These are phyloP conservation scores for Ceriops decandra DNA, from an alignment of 345 rosid genomes.

Conservation along the genomic window DNA sequence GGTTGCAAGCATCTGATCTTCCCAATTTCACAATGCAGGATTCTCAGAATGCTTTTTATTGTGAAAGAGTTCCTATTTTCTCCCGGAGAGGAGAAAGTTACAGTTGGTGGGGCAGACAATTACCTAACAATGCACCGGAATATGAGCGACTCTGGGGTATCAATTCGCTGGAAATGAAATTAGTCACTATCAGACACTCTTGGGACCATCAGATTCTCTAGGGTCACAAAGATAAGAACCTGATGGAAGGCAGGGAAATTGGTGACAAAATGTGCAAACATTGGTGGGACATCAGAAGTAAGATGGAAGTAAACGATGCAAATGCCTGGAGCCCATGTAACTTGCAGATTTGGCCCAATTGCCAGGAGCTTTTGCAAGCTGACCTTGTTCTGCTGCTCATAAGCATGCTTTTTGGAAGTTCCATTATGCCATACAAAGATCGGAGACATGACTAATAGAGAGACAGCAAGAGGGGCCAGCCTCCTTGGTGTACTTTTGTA, in stretches of 20 bases:
- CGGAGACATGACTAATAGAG: conserved; percentile 15
- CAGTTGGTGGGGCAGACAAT: background rate
- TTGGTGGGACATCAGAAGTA: conserved; percentile 32
- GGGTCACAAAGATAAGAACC: conserved; percentile 28
- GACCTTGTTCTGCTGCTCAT: conserved; percentile 28
- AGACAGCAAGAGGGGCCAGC: conserved; percentile 28
- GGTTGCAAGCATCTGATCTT: too few species aligned
- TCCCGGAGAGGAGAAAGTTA: background rate
- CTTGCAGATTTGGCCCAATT: conserved; percentile 28
- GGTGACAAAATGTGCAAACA: conserved; percentile 33
- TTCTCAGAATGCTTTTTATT: background rate
- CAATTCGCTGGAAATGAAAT: conserved; percentile 21
- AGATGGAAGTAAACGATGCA: conserved; percentile 30
- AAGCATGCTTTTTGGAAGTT: conserved; percentile 22
- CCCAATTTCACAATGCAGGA: too few species aligned
- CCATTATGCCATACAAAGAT: conserved; percentile 40
- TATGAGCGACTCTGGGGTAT: conserved; percentile 21
- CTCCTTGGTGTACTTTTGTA: conserved; percentile 24
- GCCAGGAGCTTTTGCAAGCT: conserved; percentile 21
- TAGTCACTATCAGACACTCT: conserved; percentile 22
- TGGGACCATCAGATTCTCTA: conserved; percentile 31
- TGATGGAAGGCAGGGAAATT: conserved; percentile 35
- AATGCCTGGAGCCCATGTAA: conserved; percentile 32
- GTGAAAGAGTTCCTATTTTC: background rate
- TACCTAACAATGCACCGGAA: conserved; percentile 35